Evolutionary conservation across 1,284 basidiomycete species (phyloP), one percentile per base, ranked within the genome.

Genomic region (Cutaneotrichosporon dermatis): DNA sequence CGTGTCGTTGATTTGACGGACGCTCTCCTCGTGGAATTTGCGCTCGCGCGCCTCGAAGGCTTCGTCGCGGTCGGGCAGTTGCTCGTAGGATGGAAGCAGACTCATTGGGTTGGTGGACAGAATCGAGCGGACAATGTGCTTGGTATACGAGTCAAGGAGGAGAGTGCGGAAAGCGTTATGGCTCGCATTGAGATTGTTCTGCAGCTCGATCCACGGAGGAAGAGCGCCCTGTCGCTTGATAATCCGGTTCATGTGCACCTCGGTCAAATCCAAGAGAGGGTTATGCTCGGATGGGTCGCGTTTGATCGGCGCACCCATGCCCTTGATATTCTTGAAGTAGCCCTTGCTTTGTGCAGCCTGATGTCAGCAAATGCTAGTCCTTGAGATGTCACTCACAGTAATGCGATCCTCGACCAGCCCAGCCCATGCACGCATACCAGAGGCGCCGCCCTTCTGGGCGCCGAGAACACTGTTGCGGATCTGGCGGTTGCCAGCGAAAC

Each of bases 181-280:
- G 0, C 87, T 82, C 1, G 75, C 72, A 55, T 88, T 85, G 39
- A 88, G 75, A 59, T 84, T 83, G 60, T 81, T 80, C 75, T 93
- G 92, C 39, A 92, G 70, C 75, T 94, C 91, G 4, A 95, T 87
- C 90, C 90, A 95, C 3, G 90, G 88, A 13, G 92, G 92, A 0
- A 86, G 84, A 2, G 88, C 89, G 13, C 89, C 90, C 68, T 92
- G 89, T 42, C 86, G 80, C 69, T 91, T 88, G 15, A 95, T 84
- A 59, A 94, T 92, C 11, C 91, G 84, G 70, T 94, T 94, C 69
- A 94, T 88, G 54, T 93, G 79, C 66, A 88, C 89, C 72, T 92
- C 76, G 25, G 71, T 69, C 4, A 62, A 64, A n/a, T 70, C 72
- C 58, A 91, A 85, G 71, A 89, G 92, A 0, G 90, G 91, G 70